A percentile compares a stretch with the other conserved stretches of the same genome.
Evolutionary conservation across 805 yeast species (phyloP).

Genomic region (Yarrowia hollandica): DNA sequence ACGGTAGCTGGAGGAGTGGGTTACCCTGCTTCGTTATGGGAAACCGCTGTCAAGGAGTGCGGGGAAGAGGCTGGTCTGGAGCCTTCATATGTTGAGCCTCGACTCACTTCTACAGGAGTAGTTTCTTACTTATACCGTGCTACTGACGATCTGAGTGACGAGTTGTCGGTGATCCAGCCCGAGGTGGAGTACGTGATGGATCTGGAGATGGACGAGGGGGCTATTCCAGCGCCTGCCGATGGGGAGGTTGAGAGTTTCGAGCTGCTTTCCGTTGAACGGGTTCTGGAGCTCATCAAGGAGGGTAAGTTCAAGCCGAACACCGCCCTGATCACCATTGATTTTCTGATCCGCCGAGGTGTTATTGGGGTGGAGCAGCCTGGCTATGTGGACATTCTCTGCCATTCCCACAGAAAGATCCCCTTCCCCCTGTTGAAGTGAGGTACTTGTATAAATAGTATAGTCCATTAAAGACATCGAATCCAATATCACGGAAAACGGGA

Average conservation of each 20-base stretch:
- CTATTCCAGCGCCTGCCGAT: conserved; percentile 61
- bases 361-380: conserved; percentile 39
- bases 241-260: conserved; percentile 75
- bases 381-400: conserved; percentile 1
- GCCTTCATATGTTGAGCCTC: conserved; percentile 49
- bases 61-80: conserved; percentile 86
- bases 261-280: conserved; percentile 61
- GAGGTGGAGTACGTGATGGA: conserved; percentile 86
- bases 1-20: conserved; percentile 96
- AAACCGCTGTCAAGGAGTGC: conserved; percentile 83
- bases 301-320: conserved; percentile 89
- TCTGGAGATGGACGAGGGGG: conserved; percentile 51
- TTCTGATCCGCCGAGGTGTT: conserved; percentile 80
- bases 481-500: no score
- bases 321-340: conserved; percentile 75
- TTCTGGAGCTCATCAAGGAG: conserved; percentile 49
- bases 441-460: no score
- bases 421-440: conserved; percentile 15
- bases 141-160: conserved; percentile 43
- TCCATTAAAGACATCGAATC: no score
- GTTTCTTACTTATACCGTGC: conserved; percentile 54
- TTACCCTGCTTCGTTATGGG: conserved; percentile 68
- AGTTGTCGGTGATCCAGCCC: conserved; percentile 72
- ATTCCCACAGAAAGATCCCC: conserved; percentile 6
- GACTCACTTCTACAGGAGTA: conserved; percentile 58